phyloP scores from a whole-genome alignment of 805 yeast species.

The Metschnikowia gelsemii region DNA sequence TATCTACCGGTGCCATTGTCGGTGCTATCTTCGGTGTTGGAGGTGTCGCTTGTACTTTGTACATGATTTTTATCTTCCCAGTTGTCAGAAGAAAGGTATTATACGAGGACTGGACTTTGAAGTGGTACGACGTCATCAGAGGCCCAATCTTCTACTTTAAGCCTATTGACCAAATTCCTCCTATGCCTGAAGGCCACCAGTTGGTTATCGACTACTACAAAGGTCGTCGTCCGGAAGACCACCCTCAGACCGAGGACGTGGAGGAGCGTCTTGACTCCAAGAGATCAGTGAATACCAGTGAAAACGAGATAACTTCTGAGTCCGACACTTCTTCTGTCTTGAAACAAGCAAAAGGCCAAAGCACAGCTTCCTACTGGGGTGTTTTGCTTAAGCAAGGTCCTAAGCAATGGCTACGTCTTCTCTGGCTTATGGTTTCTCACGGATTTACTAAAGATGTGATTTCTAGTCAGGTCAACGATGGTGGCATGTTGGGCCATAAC shows the following conservation, averaged over 20 bases:
- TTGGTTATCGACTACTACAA: slow-evolving; percentile 63
- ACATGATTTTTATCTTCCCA: slow-evolving; percentile 57
- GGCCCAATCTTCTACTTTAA: slow-evolving; percentile 61
- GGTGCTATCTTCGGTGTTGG: slow-evolving; percentile 68
- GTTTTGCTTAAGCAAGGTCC: slow-evolving; percentile 47
- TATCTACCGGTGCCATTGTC: slow-evolving; percentile 51
- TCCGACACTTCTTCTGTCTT: not conserved
- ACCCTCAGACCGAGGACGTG: slow-evolving; percentile 16
- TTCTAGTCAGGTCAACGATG: slow-evolving; percentile 40
- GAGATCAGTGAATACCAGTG: slow-evolving; percentile 11
- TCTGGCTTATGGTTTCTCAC: slow-evolving; percentile 51
- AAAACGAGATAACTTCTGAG: slow-evolving; percentile 14
- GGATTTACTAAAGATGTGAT: slow-evolving; percentile 63
- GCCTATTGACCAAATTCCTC: slow-evolving; percentile 59
- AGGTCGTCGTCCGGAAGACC: slow-evolving; percentile 48
- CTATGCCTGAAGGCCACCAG: slow-evolving; percentile 58
- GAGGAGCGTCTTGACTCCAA: slow-evolving; percentile 19
- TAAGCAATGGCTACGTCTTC: slow-evolving; percentile 51
- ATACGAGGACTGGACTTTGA: slow-evolving; percentile 64
- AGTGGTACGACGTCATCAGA: slow-evolving; percentile 50
- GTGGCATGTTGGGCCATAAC: slow-evolving; percentile 45
- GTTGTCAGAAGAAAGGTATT: slow-evolving; percentile 59
- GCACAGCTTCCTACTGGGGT: slow-evolving; percentile 44
- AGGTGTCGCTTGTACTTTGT: slow-evolving; percentile 51
- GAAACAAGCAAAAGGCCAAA: slow-evolving; percentile 23